phyloP scores from a whole-genome alignment of 257 asterid species.

The Ocimum tenuiflorum region DNA sequence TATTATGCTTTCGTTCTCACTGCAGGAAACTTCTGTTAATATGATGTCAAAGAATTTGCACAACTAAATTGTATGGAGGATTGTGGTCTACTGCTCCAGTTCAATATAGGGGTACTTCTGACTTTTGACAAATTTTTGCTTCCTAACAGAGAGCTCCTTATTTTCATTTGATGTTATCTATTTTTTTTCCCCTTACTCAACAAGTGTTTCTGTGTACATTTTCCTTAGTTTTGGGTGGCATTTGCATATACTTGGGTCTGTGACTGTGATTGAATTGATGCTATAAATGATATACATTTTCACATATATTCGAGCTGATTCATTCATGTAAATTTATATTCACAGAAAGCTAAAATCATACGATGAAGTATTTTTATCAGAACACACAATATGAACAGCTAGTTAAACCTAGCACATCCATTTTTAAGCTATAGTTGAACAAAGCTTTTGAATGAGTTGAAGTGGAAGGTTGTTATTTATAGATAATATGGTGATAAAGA shows the following conservation, averaged over 20 bases:
- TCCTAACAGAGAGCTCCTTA: neutral
- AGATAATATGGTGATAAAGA: no score
- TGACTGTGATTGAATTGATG: neutral
- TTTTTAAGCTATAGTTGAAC: neutral
- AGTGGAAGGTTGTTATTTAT: no score
- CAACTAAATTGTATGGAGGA: conserved; percentile 15
- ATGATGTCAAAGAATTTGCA: conserved; percentile 18
- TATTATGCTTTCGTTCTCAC: conserved; percentile 4
- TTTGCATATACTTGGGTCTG: no score
- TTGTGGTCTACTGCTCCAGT: conserved; percentile 4
- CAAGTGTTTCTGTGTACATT: no score
- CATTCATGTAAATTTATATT: neutral
- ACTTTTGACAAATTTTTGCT: neutral
- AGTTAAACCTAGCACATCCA: neutral
- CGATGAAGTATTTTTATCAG: neutral
- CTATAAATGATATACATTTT: neutral
- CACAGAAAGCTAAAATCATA: neutral
- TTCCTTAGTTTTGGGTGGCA: no score
- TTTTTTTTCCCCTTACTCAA: no score
- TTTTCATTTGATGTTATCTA: neutral
- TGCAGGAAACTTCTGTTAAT: conserved; percentile 17
- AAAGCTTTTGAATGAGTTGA: neutral
- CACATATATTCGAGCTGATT: neutral
- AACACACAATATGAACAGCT: neutral
- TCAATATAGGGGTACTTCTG: conserved; percentile 7